phyloP scores from a whole-genome alignment of 352 stramenopile genomes.

The Phytophthora tubulina region DNA sequence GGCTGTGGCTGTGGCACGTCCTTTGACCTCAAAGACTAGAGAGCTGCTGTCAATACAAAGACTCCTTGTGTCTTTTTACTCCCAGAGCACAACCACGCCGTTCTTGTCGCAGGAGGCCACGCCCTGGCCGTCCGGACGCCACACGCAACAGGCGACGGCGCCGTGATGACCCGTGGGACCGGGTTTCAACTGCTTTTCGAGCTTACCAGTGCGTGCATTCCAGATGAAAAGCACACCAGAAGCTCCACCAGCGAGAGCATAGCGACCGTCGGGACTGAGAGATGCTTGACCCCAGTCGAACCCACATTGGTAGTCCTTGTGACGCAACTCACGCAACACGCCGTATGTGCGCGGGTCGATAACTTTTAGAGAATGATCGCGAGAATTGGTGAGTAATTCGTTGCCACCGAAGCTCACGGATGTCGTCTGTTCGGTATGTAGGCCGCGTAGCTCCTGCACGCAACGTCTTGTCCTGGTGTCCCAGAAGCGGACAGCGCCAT shows the following conservation, averaged over 20 bases:
- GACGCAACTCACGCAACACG: conserved; percentile 51
- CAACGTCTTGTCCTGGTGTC: conserved; percentile 66
- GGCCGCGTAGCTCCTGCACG: conserved; percentile 58
- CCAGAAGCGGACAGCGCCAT: conserved; percentile 84
- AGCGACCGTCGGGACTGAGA: conserved; percentile 75
- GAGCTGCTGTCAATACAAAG: conserved; percentile 5
- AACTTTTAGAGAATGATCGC: conserved; percentile 75
- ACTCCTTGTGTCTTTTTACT: conserved; percentile 43
- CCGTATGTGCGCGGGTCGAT: conserved; percentile 76
- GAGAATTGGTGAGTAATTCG: conserved; percentile 78
- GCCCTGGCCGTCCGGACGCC: conserved; percentile 69
- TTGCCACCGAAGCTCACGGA: conserved; percentile 72
- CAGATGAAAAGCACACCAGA: conserved; percentile 72
- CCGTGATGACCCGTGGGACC: conserved; percentile 61
- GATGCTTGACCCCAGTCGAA: conserved; percentile 87
- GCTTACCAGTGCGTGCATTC: conserved; percentile 59
- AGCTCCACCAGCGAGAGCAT: conserved; percentile 62
- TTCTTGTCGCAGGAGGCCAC: conserved; percentile 88
- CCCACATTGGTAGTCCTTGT: conserved; percentile 71
- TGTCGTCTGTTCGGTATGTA: conserved; percentile 79
- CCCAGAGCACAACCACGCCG: conserved; percentile 81
- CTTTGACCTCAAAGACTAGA: conserved; percentile 96
- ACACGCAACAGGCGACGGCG: conserved; percentile 81
- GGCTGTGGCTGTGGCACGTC: conserved; percentile 98
- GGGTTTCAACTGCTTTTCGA: conserved; percentile 66